Conservation (phyloP, 169 alveolate genomes). For the Theileria orientalis region DNA sequence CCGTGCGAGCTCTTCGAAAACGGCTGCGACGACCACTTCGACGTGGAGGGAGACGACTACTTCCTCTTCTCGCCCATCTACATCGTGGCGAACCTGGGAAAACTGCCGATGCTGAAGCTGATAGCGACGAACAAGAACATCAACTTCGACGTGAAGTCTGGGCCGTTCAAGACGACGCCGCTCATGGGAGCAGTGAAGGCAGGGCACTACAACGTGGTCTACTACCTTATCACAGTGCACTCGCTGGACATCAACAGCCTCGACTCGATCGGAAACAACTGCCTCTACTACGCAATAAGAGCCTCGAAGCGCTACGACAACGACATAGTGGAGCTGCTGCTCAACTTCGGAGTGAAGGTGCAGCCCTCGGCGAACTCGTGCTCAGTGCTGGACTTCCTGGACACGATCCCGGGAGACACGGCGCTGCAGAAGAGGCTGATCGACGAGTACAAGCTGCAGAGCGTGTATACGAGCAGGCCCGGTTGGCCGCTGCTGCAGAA, state of each 20-base stretch:
- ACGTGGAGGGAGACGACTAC: slow-evolving; percentile 19
- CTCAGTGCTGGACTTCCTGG: not conserved
- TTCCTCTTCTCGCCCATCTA: slow-evolving; percentile 58
- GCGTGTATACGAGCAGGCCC: not conserved
- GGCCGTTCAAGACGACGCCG: slow-evolving; percentile 70
- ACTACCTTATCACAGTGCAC: slow-evolving; percentile 68
- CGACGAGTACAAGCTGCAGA: slow-evolving; percentile 4
- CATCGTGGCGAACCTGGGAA: slow-evolving; percentile 65
- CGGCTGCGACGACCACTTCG: slow-evolving; percentile 9
- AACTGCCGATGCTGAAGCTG: slow-evolving; percentile 55
- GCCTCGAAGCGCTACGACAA: not conserved
- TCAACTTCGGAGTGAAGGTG: slow-evolving; percentile 53
- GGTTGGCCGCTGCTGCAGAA: slow-evolving; percentile 7
- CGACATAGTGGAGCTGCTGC: slow-evolving; percentile 42
- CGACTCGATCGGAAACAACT: slow-evolving; percentile 80
- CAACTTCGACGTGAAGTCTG: slow-evolving; percentile 68
- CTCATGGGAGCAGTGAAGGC: slow-evolving; percentile 84
- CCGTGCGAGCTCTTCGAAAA: slow-evolving; percentile 1
- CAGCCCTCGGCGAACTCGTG: not conserved
- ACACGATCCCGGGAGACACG: not conserved
- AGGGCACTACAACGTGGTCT: slow-evolving; percentile 75
- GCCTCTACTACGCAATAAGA: slow-evolving; percentile 71
- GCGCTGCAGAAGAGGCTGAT: not conserved
- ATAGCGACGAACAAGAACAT: slow-evolving; percentile 22
- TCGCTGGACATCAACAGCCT: slow-evolving; percentile 77